These are phyloP conservation scores for Ceraceosorus guamensis DNA, from an alignment of 1,284 basidiomycete species.

Conservation along the genomic window DNA sequence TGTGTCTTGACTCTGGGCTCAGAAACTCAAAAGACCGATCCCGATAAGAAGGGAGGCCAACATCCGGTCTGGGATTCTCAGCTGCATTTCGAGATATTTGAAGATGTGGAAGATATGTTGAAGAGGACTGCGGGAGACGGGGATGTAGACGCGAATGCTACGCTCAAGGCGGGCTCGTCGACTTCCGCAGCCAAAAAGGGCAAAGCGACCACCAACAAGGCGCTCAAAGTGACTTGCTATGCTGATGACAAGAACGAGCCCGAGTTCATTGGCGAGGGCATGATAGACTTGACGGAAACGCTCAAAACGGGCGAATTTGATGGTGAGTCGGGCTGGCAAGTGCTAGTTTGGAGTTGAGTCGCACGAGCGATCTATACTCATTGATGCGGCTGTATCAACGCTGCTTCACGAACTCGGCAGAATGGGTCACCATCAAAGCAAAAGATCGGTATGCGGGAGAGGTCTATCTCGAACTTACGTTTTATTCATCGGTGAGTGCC, in stretches of 20 bases:
- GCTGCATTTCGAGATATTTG: constrained; percentile 80
- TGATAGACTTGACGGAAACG: constrained; percentile 80
- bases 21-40: constrained; percentile 58
- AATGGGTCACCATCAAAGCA: constrained; percentile 67
- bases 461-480: constrained; percentile 47
- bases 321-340: constrained; percentile 56
- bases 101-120: constrained; percentile 66
- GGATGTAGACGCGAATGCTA: not conserved
- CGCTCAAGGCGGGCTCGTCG: constrained; percentile 2
- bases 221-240: constrained; percentile 76
- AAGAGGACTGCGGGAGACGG: constrained; percentile 26
- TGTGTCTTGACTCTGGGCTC: constrained; percentile 67
- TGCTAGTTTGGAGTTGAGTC: not conserved
- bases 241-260: constrained; percentile 93
- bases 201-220: constrained; percentile 58
- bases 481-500: constrained; percentile 26
- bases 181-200: constrained; percentile 55
- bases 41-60: constrained; percentile 91
- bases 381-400: not conserved
- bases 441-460: constrained; percentile 45
- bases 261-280: constrained; percentile 84
- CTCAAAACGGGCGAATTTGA: constrained; percentile 93
- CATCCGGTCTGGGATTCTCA: constrained; percentile 99
- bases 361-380: constrained; percentile 3
- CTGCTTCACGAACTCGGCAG: constrained; percentile 51